Conservation (phyloP, 2,329 filamentous ascomycete species). For the Clathrospora elynae region DNA sequence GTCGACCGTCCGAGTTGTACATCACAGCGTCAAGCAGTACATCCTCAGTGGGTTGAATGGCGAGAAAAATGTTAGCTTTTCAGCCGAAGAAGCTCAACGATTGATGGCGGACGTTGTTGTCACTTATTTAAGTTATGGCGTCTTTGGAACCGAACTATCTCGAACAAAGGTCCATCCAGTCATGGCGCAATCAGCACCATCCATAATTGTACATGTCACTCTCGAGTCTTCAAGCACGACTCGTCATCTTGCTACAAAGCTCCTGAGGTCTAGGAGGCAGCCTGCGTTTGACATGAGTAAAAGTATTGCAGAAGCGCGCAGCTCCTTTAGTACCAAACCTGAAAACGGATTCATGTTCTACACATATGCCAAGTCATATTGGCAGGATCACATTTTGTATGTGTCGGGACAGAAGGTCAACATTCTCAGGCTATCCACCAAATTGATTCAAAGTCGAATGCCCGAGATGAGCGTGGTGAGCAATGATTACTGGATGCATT, state of each 20-base stretch:
- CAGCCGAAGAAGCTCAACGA: conserved; percentile 9
- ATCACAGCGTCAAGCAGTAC: conserved; percentile 30
- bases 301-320: conserved; percentile 11
- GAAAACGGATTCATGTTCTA: conserved; percentile 13
- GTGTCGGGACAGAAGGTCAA: conserved; percentile 10
- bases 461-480: neutral
- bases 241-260: conserved; percentile 13
- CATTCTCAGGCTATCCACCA: conserved; percentile 11
- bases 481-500: neutral
- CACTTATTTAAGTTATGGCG: conserved; percentile 30
- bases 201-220: conserved; percentile 13
- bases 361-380: conserved; percentile 21
- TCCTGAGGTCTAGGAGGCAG: conserved; percentile 17
- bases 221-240: conserved; percentile 10
- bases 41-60: conserved; percentile 9
- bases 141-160: conserved; percentile 26
- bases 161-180: conserved; percentile 4
- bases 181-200: conserved; percentile 10
- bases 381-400: conserved; percentile 14
- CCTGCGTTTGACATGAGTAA: conserved; percentile 19
- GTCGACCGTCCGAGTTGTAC: conserved; percentile 23
- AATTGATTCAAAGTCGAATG: neutral
- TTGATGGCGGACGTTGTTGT: conserved; percentile 23
- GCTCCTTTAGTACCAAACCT: neutral
- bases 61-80: conserved; percentile 1